These are phyloP conservation scores for Vicia faba DNA, from an alignment of 306 rosid genomes.

Conservation along the genomic window DNA sequence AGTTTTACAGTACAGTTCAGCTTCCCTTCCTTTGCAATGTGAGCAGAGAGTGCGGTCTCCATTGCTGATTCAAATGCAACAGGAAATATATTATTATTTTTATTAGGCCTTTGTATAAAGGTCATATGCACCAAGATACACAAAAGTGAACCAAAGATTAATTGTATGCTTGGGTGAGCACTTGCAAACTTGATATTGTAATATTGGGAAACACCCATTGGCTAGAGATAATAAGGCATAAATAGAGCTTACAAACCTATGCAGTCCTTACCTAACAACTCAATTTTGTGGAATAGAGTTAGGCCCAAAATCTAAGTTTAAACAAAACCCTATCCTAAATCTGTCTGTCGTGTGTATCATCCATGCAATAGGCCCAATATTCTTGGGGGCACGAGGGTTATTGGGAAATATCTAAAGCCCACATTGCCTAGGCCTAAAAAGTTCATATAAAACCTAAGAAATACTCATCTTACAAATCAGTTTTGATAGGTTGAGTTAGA, in stretches of 20 bases:
- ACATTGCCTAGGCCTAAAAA: neutral
- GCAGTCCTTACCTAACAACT: neutral
- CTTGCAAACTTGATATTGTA: neutral
- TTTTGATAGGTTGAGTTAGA: neutral
- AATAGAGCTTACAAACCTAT: neutral
- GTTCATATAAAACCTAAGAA: neutral
- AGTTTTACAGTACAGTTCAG: constrained; percentile 89
- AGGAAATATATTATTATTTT: constrained; percentile 7
- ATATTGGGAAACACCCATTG: neutral
- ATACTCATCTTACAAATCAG: neutral
- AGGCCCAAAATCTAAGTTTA: neutral
- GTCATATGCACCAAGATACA: constrained; percentile 18
- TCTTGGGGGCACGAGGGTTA: neutral
- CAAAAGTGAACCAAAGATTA: constrained; percentile 10
- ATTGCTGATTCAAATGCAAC: constrained; percentile 54
- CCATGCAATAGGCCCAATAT: neutral
- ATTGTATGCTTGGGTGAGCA: neutral
- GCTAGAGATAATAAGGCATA: neutral
- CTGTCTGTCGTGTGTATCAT: neutral
- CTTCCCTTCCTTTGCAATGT: constrained; percentile 92
- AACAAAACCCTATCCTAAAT: neutral
- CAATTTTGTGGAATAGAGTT: neutral
- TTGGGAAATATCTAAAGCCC: neutral
- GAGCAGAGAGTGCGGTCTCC: constrained; percentile 64
- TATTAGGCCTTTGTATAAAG: constrained; percentile 17